Conservation (phyloP, 441 rosid genomes). For the Mallotus japonicus region DNA sequence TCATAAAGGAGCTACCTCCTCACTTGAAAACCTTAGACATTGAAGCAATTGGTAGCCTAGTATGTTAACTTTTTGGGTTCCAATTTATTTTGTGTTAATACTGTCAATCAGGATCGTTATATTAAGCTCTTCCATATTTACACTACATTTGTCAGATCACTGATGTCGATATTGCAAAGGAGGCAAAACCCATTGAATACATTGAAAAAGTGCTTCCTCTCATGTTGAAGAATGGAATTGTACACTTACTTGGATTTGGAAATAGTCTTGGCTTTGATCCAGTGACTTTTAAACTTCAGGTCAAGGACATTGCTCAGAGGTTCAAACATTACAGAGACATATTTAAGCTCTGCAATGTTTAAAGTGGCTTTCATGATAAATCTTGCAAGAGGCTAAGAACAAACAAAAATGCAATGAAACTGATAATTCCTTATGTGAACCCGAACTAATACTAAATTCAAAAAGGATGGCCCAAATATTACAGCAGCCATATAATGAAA, state of each 20-base stretch:
- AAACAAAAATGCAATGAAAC: too few relatives aligned
- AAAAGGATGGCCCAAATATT: neutral
- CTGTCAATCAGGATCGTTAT: constrained; percentile 6
- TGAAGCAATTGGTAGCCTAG: constrained; percentile 72
- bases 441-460: neutral
- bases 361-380: neutral
- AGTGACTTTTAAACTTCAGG: constrained; percentile 77
- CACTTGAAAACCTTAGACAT: constrained; percentile 52
- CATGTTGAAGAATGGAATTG: constrained; percentile 54
- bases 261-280: constrained; percentile 95
- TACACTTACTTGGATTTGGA: constrained; percentile 87
- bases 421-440: too few relatives aligned
- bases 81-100: neutral
- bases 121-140: constrained; percentile 1
- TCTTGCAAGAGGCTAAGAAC: neutral
- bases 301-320: constrained; percentile 22
- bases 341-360: neutral
- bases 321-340: neutral
- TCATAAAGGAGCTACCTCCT: constrained; percentile 76
- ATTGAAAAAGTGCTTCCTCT: constrained; percentile 59
- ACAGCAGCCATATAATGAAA: neutral
- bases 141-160: constrained; percentile 52
- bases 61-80: constrained; percentile 34
- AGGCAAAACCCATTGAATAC: constrained; percentile 73
- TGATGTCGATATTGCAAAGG: constrained; percentile 77